Percentiles rank a stretch among this genome's conserved stretches.
These are phyloP conservation scores for Fraxinus americana DNA, from an alignment of 257 asterid species.

Conservation along the genomic window DNA sequence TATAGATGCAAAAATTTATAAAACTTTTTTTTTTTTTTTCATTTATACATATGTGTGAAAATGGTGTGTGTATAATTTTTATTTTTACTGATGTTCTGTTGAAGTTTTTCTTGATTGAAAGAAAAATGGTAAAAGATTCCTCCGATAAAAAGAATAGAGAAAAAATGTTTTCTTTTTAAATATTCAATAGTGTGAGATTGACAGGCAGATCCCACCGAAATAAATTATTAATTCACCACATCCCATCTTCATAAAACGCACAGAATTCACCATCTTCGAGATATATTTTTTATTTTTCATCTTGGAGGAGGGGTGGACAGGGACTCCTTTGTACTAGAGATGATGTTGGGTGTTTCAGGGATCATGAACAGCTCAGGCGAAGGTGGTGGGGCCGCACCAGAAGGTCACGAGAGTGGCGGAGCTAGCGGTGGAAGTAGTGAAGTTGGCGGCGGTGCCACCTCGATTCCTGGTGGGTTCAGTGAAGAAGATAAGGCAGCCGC, in stretches of 20 bases:
- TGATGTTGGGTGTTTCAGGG: constrained; percentile 63
- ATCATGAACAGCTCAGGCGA: constrained; percentile 34
- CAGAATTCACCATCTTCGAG: constrained; percentile 76
- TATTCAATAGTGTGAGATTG: constrained; percentile 59
- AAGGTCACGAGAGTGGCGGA: constrained; percentile 60
- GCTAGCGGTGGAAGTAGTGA: constrained; percentile 76
- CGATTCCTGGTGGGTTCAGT: constrained; percentile 38
- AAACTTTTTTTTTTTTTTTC: background rate
- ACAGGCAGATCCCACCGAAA: constrained; percentile 97
- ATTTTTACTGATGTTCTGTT: constrained; percentile 14
- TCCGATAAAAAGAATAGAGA: constrained; percentile 37
- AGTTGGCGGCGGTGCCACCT: constrained; percentile 37
- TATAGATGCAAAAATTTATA: background rate
- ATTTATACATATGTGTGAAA: background rate
- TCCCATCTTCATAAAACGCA: constrained; percentile 73
- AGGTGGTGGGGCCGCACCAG: constrained; percentile 33
- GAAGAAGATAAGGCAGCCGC: constrained; percentile 33
- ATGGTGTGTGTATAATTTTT: constrained; percentile 18
- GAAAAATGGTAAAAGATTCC: constrained; percentile 54
- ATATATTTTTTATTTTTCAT: constrained; percentile 40
- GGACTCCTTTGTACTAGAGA: background rate
- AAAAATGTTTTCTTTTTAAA: constrained; percentile 27
- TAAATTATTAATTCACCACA: constrained; percentile 88
- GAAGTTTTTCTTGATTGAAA: constrained; percentile 16
- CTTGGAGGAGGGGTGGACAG: constrained; percentile 24